Evolutionary conservation across 2,329 filamentous ascomycete species (phyloP).

Genomic region (Paraphaeosphaeria sporulosa): DNA sequence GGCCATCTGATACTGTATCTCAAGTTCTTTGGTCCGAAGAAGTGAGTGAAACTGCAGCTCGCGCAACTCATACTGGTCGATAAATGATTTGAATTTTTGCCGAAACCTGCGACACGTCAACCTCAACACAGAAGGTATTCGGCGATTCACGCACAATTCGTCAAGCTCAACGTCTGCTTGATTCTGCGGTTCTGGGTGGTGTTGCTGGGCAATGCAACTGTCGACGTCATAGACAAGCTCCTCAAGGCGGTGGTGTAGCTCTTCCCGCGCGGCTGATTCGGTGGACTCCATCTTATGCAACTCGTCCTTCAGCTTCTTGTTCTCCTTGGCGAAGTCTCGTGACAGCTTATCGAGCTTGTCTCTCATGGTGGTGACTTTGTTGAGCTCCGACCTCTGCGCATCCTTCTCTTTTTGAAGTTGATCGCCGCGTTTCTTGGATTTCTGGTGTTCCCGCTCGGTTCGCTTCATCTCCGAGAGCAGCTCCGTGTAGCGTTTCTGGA

Average conservation of each 20-base stretch:
- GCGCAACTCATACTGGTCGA: conserved; percentile 95
- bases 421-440: conserved; percentile 95
- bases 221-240: conserved; percentile 83
- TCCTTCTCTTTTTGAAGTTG: conserved; percentile 97
- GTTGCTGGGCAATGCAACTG: conserved; percentile 85
- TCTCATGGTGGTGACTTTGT: conserved; percentile 88
- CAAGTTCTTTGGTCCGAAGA: conserved; percentile 92
- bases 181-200: conserved; percentile 76
- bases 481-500: conserved; percentile 91
- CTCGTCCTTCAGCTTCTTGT: conserved; percentile 98
- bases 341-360: conserved; percentile 98
- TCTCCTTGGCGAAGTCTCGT: conserved; percentile 92
- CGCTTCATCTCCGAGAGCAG: conserved; percentile 94
- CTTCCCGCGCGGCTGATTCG: conserved; percentile 80
- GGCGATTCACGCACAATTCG: conserved; percentile 71
- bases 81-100: conserved; percentile 92
- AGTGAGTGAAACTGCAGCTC: conserved; percentile 93
- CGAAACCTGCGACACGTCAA: conserved; percentile 53
- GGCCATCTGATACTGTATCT: conserved; percentile 90
- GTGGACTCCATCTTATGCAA: conserved; percentile 83
- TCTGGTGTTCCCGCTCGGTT: conserved; percentile 89
- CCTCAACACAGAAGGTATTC: neutral
- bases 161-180: conserved; percentile 88
- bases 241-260: conserved; percentile 86
- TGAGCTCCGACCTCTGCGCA: conserved; percentile 83